A percentile compares a stretch with the other conserved stretches of the same genome.
Conservation (phyloP, 2,329 filamentous ascomycete genomes). For the Talaromyces sp. region DNA sequence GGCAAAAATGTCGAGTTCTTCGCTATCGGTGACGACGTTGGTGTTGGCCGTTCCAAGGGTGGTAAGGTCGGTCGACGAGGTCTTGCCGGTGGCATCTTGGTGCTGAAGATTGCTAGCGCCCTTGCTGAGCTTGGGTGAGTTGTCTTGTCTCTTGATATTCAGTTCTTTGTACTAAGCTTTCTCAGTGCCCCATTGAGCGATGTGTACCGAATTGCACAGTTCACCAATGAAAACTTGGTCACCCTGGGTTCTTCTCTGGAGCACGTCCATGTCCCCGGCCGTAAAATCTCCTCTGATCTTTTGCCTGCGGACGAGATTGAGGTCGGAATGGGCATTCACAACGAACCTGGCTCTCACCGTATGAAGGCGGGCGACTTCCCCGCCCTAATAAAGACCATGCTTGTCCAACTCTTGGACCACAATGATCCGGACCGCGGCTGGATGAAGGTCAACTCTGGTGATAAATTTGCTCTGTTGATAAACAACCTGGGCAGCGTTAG, state of each 20-base stretch:
- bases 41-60: constrained; percentile 72
- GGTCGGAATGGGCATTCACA: constrained; percentile 70
- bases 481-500: constrained; percentile 68
- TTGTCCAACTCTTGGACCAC: constrained; percentile 58
- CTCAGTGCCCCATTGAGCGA: constrained; percentile 56
- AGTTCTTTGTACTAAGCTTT: constrained; percentile 39
- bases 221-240: constrained; percentile 70
- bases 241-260: constrained; percentile 80
- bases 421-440: constrained; percentile 62
- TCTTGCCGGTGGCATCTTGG: constrained; percentile 84
- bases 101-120: constrained; percentile 86
- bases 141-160: constrained; percentile 15
- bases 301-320: constrained; percentile 54
- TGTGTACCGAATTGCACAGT: constrained; percentile 65
- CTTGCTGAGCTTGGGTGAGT: constrained; percentile 65
- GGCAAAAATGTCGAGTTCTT: constrained; percentile 81
- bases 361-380: constrained; percentile 43
- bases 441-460: constrained; percentile 51
- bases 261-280: constrained; percentile 89
- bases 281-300: constrained; percentile 45
- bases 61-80: constrained; percentile 91
- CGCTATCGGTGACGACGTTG: constrained; percentile 86
- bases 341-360: constrained; percentile 54
- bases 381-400: constrained; percentile 55
- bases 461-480: constrained; percentile 60